A percentile compares a stretch with the other conserved stretches of the same genome.
Conservation (phyloP, 1,284 basidiomycete genomes). For the Volvariella surrecta region DNA sequence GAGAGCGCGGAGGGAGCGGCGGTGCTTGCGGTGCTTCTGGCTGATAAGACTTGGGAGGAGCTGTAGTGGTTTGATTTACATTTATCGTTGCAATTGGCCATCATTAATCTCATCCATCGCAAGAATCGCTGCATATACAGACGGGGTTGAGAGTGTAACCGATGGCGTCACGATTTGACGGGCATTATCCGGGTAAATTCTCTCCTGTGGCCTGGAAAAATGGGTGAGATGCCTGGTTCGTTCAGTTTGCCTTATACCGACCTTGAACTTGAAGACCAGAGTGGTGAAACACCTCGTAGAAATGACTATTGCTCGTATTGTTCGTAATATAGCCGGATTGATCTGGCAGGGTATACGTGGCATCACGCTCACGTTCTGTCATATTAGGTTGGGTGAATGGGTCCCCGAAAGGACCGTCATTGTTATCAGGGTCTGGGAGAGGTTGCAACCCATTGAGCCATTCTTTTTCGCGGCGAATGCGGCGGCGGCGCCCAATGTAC, state of each 20-base stretch:
- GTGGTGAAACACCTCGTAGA: too few relatives aligned
- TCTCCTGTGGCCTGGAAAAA: too few relatives aligned
- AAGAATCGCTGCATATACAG: constrained; percentile 48
- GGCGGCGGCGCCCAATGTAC: constrained; percentile 31
- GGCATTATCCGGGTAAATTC: too few relatives aligned
- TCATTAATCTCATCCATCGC: constrained; percentile 27
- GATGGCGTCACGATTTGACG: constrained; percentile 12
- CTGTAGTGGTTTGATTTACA: constrained; percentile 13
- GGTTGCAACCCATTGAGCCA: constrained; percentile 29
- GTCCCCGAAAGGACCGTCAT: constrained; percentile 24
- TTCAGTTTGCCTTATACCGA: too few relatives aligned
- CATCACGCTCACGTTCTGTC: not conserved
- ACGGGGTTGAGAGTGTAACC: constrained; percentile 41
- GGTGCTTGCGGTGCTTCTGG: constrained; percentile 12
- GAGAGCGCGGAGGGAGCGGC: constrained; percentile 37
- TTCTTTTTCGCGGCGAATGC: constrained; percentile 20
- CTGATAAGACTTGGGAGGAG: constrained; percentile 9
- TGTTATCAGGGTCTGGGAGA: constrained; percentile 14
- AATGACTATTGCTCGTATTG: too few relatives aligned
- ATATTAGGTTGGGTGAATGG: constrained; percentile 14
- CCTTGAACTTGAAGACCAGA: too few relatives aligned
- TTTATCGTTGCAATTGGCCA: constrained; percentile 18
- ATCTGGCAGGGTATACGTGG: too few relatives aligned
- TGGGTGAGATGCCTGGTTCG: too few relatives aligned
- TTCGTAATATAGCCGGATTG: too few relatives aligned